Base-by-base conservation (phyloP, 441 rosid species). In the Syzygium malaccense region DNA sequence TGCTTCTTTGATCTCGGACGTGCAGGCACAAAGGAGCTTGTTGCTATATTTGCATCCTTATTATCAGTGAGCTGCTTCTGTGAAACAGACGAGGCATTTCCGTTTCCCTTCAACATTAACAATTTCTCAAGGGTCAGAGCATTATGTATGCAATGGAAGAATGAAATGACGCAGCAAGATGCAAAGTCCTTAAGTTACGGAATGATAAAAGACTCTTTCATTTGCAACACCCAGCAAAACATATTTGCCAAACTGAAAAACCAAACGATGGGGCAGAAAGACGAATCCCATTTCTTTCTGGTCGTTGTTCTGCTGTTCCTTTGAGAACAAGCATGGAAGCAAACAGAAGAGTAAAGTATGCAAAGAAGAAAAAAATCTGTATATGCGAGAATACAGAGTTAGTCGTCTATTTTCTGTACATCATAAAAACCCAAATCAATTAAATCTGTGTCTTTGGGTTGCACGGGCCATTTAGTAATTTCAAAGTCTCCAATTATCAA, bases 21-120 rank as follows among this genome's bases (percentile, higher is more conserved):
- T 17, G 85, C 64, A 66, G 93, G 68, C 30, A 75, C 83, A 86
- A 92, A 80, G 78, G 92, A 89, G 91, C 92, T 95, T 86, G 93
- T 86, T 85, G 93, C 90, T 28, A 93, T 89, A 89, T 92, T 95
- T 37, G 93, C 62, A 75, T 87, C 92, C 88, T 90, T 92, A 89
- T 87, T 91, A 86, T 92, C 93, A 87, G 78, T 88, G 78, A 32
- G 90, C 90, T 92, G 98, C 89, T 91, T 95, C 87, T 90, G 95
- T 14, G 93, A 89, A 90, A 93, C 32, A 23, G 85, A 87, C 23
- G 7, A 91, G 89, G 91, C 91, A 89, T 86, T 91, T 89, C 92
- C 93, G 84, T 92, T 75, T 87, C 92, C 97, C 98, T 96, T 60
- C 83, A 87, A 85, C 66, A 89, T 64, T 66, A 91, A 48, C 49